Percentiles rank a stretch among this genome's conserved stretches.
Conservation (phyloP, 1,284 basidiomycete genomes). For the Fomitopsis betulina region DNA sequence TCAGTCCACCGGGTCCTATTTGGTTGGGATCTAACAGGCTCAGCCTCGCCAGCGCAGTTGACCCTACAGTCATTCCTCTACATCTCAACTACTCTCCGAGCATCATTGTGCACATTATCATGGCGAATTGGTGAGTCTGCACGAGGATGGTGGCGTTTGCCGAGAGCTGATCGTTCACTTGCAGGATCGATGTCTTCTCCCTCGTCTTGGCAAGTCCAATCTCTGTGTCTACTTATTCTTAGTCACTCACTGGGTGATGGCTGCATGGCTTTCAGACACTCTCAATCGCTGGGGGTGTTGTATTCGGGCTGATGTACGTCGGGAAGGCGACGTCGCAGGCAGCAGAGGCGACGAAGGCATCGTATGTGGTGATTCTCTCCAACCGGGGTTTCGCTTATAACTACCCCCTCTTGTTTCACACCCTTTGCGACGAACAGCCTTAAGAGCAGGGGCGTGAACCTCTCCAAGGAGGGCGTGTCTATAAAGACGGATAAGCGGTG, state of each 20-base stretch:
- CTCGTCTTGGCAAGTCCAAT: constrained; percentile 5
- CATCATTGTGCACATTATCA: background rate
- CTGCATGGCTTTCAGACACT: constrained; percentile 12
- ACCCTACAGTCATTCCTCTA: background rate
- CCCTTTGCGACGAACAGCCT: constrained; percentile 33
- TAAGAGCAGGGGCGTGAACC: constrained; percentile 47
- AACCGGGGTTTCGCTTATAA: background rate
- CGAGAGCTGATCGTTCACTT: background rate
- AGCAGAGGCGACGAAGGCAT: constrained; percentile 17
- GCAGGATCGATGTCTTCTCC: constrained; percentile 11
- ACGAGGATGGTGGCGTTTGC: background rate
- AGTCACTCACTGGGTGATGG: background rate
- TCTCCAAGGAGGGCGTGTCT: constrained; percentile 53
- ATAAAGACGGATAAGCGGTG: constrained; percentile 58
- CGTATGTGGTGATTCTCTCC: constrained; percentile 11
- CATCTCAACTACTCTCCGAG: background rate
- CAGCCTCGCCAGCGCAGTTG: background rate
- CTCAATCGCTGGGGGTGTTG: constrained; percentile 10
- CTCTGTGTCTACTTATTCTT: background rate
- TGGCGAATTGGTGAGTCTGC: constrained; percentile 8
- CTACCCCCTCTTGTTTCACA: background rate
- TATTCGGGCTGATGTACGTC: constrained; percentile 9
- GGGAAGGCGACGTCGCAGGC: constrained; percentile 9
- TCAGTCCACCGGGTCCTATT: background rate
- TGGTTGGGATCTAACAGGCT: background rate